A percentile compares a stretch with the other conserved stretches of the same genome.
Evolutionary conservation across 441 rosid genomes (phyloP).

Genomic region (Pelargonium cotyledonis): DNA sequence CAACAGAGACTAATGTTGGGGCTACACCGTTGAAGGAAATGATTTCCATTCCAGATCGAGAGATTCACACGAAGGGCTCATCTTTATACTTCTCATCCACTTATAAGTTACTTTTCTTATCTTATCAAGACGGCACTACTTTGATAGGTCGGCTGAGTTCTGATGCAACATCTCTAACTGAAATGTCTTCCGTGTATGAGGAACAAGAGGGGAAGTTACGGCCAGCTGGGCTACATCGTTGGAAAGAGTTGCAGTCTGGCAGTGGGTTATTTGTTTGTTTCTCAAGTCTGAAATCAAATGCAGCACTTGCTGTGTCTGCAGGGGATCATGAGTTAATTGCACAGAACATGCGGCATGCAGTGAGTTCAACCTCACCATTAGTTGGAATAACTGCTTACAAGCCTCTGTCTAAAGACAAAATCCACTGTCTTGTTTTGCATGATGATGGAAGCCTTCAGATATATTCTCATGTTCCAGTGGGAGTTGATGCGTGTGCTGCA

Average conservation of each 20-base stretch:
- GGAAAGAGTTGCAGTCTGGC: slow-evolving; percentile 85
- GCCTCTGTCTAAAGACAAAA: slow-evolving; percentile 92
- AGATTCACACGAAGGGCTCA: slow-evolving; percentile 74
- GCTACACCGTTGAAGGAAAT: slow-evolving; percentile 86
- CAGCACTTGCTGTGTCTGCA: slow-evolving; percentile 69
- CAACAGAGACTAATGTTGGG: slow-evolving; percentile 75
- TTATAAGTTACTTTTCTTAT: slow-evolving; percentile 72
- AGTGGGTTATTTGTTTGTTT: slow-evolving; percentile 84
- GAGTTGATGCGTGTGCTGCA: slow-evolving; percentile 56
- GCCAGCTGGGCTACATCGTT: slow-evolving; percentile 86
- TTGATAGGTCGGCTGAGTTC: slow-evolving; percentile 72
- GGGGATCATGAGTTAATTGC: slow-evolving; percentile 62
- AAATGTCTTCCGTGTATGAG: slow-evolving; percentile 72
- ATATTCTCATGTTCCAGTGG: slow-evolving; percentile 68
- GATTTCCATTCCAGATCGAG: slow-evolving; percentile 58
- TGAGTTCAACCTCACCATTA: slow-evolving; percentile 76
- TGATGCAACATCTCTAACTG: slow-evolving; percentile 61
- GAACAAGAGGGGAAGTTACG: slow-evolving; percentile 66
- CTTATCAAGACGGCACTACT: slow-evolving; percentile 91
- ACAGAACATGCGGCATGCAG: slow-evolving; percentile 82
- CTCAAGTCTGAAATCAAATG: slow-evolving; percentile 71
- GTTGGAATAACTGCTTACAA: slow-evolving; percentile 96
- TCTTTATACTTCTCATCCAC: slow-evolving; percentile 84
- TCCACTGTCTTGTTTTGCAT: slow-evolving; percentile 92
- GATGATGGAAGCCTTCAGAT: slow-evolving; percentile 99